phyloP scores from a whole-genome alignment of 75 land plant species.

The Larix kaempferi region DNA sequence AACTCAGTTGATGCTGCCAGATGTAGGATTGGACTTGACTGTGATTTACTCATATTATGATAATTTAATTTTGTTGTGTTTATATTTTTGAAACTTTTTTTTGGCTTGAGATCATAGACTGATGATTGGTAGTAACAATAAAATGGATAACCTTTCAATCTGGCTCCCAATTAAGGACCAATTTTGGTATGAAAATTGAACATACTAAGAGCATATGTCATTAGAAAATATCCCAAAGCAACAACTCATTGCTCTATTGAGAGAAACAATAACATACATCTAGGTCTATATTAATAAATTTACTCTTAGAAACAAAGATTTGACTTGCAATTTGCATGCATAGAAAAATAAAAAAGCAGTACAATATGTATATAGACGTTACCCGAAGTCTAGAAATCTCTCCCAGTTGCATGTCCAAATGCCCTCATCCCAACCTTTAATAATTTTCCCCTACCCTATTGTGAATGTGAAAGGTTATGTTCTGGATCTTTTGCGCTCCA shows the following conservation, averaged over 20 bases:
- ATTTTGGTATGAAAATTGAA: background rate
- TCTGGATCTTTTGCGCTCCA: slow-evolving; percentile 99
- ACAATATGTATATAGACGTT: background rate
- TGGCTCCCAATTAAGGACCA: background rate
- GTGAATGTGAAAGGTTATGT: slow-evolving; percentile 76
- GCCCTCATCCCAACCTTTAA: slow-evolving; percentile 96
- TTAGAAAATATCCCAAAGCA: background rate
- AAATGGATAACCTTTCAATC: background rate
- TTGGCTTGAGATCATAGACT: background rate
- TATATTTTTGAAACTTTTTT: background rate
- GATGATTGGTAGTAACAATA: background rate
- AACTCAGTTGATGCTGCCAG: no score
- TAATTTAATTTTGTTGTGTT: no score
- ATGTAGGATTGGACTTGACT: no score
- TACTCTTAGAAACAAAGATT: background rate
- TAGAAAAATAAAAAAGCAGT: slow-evolving; percentile 15
- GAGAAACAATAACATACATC: background rate
- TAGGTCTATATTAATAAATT: background rate
- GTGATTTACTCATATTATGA: no score
- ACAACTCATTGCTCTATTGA: background rate
- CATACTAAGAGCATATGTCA: background rate
- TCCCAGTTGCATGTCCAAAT: slow-evolving; percentile 91
- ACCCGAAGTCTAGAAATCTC: slow-evolving; percentile 52
- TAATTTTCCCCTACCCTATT: slow-evolving; percentile 75
- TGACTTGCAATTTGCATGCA: slow-evolving; percentile 1